A percentile compares a stretch with the other conserved stretches of the same genome.
Evolutionary conservation across 139 green algal species (phyloP).

Genomic region (Coelastrella sp.): DNA sequence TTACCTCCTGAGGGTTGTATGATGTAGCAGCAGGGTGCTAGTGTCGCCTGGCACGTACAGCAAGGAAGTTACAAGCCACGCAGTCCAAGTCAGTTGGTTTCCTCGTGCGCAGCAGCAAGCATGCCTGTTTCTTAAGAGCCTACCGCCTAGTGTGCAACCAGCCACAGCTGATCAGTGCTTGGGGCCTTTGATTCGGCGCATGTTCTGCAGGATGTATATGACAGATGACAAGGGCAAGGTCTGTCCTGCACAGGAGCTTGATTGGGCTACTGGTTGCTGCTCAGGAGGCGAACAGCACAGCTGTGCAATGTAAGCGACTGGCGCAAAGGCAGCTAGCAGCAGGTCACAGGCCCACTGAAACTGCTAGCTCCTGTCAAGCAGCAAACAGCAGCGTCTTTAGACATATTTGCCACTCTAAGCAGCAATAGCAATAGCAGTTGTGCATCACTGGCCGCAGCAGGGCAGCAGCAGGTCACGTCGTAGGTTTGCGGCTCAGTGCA

Average conservation of each 20-base stretch:
- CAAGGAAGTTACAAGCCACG: too few species aligned
- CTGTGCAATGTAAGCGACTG: conserved; percentile 56
- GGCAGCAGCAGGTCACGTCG: too few species aligned
- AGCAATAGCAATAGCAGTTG: too few species aligned
- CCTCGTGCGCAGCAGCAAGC: too few species aligned
- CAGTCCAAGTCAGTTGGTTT: too few species aligned
- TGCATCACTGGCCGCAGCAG: too few species aligned
- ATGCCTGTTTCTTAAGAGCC: too few species aligned
- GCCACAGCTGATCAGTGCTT: background rate
- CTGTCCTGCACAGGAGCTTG: conserved; percentile 62
- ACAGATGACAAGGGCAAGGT: conserved; percentile 76
- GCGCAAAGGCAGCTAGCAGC: background rate
- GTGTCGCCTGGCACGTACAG: background rate
- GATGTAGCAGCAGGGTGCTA: background rate
- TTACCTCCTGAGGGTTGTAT: background rate
- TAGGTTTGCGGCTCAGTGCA: too few species aligned
- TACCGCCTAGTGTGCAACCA: background rate
- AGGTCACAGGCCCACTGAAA: background rate
- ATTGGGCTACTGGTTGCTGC: conserved; percentile 80
- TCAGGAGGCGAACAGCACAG: conserved; percentile 59
- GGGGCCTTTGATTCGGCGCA: background rate
- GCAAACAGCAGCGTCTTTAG: too few species aligned
- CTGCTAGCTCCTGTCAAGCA: too few species aligned
- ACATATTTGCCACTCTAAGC: too few species aligned
- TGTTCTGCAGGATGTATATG: conserved; percentile 54